These are phyloP conservation scores for Aspergillus steynii DNA, from an alignment of 495 filamentous ascomycete genomes.

Conservation along the genomic window DNA sequence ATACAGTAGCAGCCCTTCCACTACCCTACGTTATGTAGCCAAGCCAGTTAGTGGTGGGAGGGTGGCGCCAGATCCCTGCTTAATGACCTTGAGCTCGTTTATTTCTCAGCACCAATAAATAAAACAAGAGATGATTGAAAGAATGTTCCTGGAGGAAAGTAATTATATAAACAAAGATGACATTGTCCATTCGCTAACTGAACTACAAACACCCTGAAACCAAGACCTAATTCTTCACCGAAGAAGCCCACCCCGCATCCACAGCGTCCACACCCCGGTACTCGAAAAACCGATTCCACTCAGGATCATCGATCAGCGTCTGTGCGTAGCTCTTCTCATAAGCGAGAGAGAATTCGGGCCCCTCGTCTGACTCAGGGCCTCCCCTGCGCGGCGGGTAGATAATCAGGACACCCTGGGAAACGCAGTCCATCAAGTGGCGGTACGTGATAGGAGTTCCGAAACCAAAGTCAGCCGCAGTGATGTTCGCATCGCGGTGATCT, in stretches of 20 bases:
- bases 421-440: slow-evolving; percentile 19
- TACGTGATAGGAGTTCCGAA: slow-evolving; percentile 25
- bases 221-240: too few relatives aligned
- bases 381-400: slow-evolving; percentile 23
- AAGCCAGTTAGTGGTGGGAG: too few relatives aligned
- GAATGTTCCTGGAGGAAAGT: too few relatives aligned
- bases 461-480: slow-evolving; percentile 23
- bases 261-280: slow-evolving; percentile 35
- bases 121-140: too few relatives aligned
- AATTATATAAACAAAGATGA: too few relatives aligned
- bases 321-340: slow-evolving; percentile 38
- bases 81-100: too few relatives aligned
- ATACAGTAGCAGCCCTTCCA: too few relatives aligned
- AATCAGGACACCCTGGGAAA: slow-evolving; percentile 17
- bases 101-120: too few relatives aligned
- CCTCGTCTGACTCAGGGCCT: slow-evolving; percentile 34
- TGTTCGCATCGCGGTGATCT: slow-evolving; percentile 26
- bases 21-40: too few relatives aligned
- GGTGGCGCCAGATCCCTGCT: too few relatives aligned
- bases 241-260: neutral
- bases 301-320: slow-evolving; percentile 36
- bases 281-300: slow-evolving; percentile 42
- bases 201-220: too few relatives aligned
- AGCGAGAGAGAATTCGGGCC: slow-evolving; percentile 41
- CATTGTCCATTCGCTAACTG: too few relatives aligned